These are phyloP conservation scores for Telfairia occidentalis DNA, from an alignment of 331 rosid species.

Conservation along the genomic window DNA sequence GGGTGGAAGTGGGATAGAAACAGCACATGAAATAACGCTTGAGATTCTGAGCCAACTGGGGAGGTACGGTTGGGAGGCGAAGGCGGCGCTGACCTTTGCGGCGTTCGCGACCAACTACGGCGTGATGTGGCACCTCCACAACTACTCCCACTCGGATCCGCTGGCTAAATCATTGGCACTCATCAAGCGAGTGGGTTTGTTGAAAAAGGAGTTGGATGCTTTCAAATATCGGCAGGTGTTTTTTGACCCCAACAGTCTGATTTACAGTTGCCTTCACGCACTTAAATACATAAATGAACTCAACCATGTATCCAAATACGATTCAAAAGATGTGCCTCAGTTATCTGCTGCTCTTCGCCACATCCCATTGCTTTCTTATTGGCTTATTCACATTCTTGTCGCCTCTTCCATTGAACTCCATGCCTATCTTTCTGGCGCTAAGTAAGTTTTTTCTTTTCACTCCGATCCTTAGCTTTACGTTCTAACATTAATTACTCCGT, in stretches of 20 bases:
- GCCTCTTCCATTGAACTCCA: not conserved
- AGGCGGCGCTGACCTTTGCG: not conserved
- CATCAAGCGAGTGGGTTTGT: not conserved
- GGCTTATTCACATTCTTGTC: not conserved
- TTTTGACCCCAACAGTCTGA: not conserved
- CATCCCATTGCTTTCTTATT: conserved; percentile 6
- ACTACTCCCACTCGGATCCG: not conserved
- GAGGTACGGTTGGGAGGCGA: not conserved
- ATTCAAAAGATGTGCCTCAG: not conserved
- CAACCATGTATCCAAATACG: not conserved
- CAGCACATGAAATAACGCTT: not conserved
- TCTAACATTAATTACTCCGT: too few species aligned
- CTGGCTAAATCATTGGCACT: not conserved
- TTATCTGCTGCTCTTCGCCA: conserved; percentile 1
- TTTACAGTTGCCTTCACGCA: not conserved
- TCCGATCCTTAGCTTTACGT: too few species aligned
- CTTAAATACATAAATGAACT: not conserved
- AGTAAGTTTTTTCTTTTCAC: not conserved
- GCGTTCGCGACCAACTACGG: not conserved
- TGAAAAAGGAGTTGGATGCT: not conserved
- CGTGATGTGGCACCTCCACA: not conserved
- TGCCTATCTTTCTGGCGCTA: not conserved
- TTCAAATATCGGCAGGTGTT: not conserved
- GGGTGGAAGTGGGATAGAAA: not conserved
- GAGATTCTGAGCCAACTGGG: not conserved